Evolutionary conservation across 2,329 filamentous ascomycete species (phyloP), one percentile per base, ranked within the genome.

Genomic region (Plectosphaerella sp.): DNA sequence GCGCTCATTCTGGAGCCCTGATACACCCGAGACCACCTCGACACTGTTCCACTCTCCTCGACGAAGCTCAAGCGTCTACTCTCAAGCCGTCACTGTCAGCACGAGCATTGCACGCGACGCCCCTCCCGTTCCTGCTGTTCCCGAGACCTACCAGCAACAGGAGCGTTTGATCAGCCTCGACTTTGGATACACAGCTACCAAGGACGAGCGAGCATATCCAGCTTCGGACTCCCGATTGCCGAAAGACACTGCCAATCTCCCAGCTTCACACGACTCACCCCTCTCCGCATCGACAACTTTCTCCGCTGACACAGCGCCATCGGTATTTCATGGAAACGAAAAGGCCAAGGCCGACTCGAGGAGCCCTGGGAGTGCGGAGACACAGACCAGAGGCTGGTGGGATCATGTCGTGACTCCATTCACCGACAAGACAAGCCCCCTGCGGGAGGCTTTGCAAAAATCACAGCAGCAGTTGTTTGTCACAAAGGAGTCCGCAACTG

Each of bases 391-490:
- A 54, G 88, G 88, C 18, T 91, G 88, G 87, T 91, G 88, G 88
- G 88, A 89, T 60, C 78, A 88, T 58, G 82, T 91, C 51, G 85
- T 80, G 8, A 88, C 87, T 1, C 88, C 88, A 0, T 91, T 91
- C 61, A 60, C 69, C 15, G 74, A 78, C 61, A 76, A 59, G 61
- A 67, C 52, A 47, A 57, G 58, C 41, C 56, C 55, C 15, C 9
- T 54, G 11, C 48, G 46, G 10, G 48, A 51, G 24, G 47, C 50
- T 20, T 48, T 50, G 22, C 45, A 48, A 25, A 56, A 57, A 48
- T 60, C 48, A 53, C 57, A 63, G 41, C 41, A 43, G 16, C 41
- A 43, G 18, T n/a, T 43, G 7, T 43, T 43, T 20, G 41, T 43
- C 41, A 43, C 41, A n/a, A 43, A 20, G 18, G n/a, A 18, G n/a